Percentiles rank a stretch among this genome's conserved stretches.
phyloP scores from a whole-genome alignment of 202 grass and related monocot genomes.

The Elaeis oleifera region DNA sequence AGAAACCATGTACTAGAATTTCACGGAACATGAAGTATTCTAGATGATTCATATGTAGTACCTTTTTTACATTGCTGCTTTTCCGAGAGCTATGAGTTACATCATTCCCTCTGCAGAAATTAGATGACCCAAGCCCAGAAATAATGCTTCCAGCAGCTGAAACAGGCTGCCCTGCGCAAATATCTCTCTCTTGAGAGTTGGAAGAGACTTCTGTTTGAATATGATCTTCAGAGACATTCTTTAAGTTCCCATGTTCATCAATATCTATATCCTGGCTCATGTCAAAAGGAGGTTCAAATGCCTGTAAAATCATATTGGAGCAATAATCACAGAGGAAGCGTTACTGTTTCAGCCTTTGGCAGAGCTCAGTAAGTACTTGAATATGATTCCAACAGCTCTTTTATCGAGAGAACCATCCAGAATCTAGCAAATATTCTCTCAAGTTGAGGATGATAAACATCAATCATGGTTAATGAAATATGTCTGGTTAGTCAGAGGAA shows the following conservation, averaged over 20 bases:
- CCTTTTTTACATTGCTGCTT: constrained; percentile 39
- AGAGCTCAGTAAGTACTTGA: too few relatives aligned
- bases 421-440: background rate
- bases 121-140: constrained; percentile 18
- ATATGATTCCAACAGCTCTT: too few relatives aligned
- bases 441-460: background rate
- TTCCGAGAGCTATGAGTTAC: constrained; percentile 19
- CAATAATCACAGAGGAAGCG: too few relatives aligned
- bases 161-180: constrained; percentile 19
- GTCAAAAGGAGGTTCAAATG: constrained; percentile 91
- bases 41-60: constrained; percentile 22
- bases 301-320: constrained; percentile 32
- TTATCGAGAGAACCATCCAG: too few relatives aligned
- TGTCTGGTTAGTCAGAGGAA: too few relatives aligned
- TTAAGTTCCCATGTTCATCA: constrained; percentile 33
- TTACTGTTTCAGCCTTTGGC: too few relatives aligned
- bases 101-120: constrained; percentile 13
- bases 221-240: constrained; percentile 34
- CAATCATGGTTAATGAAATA: too few relatives aligned
- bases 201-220: constrained; percentile 25
- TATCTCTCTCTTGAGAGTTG: constrained; percentile 24
- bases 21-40: background rate
- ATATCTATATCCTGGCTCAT: constrained; percentile 63
- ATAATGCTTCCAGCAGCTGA: constrained; percentile 24
- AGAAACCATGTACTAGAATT: constrained; percentile 10